Conservation (phyloP, 192 early-diverging fungal species). For the Geranomyces variabilis region DNA sequence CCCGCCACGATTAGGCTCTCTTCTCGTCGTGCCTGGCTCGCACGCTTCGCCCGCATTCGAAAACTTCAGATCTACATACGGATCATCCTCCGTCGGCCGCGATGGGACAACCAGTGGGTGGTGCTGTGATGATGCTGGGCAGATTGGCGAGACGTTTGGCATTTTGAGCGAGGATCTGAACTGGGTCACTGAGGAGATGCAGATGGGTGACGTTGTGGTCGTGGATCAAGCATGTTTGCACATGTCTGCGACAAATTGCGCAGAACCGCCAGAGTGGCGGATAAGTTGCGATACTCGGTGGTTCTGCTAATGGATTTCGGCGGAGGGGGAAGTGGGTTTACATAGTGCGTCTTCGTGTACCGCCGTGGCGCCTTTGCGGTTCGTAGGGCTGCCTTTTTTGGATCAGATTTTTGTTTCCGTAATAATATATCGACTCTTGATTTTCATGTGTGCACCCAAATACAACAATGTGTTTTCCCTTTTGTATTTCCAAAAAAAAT, state of each 20-base stretch:
- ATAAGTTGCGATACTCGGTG: conserved; percentile 54
- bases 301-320: conserved; percentile 25
- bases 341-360: too few species aligned
- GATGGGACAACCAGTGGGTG: conserved; percentile 47
- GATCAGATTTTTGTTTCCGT: too few species aligned
- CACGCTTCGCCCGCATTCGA: conserved; percentile 32
- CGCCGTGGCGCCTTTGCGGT: too few species aligned
- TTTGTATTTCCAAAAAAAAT: too few species aligned
- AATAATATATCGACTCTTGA: too few species aligned
- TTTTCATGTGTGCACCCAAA: too few species aligned
- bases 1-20: conserved; percentile 24
- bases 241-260: conserved; percentile 44
- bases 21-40: conserved; percentile 38
- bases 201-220: conserved; percentile 45
- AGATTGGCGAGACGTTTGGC: conserved; percentile 22
- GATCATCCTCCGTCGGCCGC: conserved; percentile 29
- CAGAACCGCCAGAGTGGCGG: conserved; percentile 35
- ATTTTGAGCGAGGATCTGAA: conserved; percentile 7
- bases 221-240: conserved; percentile 43
- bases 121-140: conserved; percentile 34
- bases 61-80: conserved; percentile 19
- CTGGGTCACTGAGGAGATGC: conserved; percentile 43
- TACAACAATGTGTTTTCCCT: too few species aligned
- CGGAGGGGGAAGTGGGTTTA: too few species aligned
- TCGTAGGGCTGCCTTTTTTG: too few species aligned